Conservation (phyloP, 306 rosid genomes). For the Herpetospermum pedunculosum region DNA sequence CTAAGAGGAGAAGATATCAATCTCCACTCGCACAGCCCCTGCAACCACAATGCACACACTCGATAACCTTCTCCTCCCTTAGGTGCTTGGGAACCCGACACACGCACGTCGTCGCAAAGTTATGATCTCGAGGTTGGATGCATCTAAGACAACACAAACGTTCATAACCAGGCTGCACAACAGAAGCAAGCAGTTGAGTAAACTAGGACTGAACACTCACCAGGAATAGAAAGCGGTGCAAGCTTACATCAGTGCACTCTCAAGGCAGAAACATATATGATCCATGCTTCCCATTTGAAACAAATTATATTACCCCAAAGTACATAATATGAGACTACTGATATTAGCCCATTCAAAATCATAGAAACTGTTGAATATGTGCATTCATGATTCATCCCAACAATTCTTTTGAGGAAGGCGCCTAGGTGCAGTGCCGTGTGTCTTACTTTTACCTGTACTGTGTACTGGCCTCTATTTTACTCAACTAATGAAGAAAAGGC, state of each 20-base stretch:
- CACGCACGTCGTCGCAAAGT: constrained; percentile 79
- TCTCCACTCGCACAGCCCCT: constrained; percentile 93
- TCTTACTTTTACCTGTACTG: not conserved
- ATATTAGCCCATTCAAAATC: not conserved
- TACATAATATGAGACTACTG: not conserved
- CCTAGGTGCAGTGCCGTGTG: not conserved
- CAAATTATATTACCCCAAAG: not conserved
- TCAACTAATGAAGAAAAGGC: not conserved
- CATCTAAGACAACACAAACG: constrained; percentile 80
- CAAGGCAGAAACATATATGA: not conserved
- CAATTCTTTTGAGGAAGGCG: not conserved
- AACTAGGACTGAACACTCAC: not conserved
- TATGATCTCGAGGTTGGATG: constrained; percentile 88
- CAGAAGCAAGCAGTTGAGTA: not conserved
- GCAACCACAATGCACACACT: constrained; percentile 87
- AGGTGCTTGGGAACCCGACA: constrained; percentile 86
- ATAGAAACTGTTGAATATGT: not conserved
- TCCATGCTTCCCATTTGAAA: not conserved
- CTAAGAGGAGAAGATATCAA: constrained; percentile 18
- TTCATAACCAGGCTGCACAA: constrained; percentile 79
- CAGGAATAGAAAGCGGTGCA: not conserved
- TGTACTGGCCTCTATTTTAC: not conserved
- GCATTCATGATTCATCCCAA: not conserved
- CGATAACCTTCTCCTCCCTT: constrained; percentile 81
- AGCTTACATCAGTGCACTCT: not conserved